phyloP scores from a whole-genome alignment of 768 basidiomycete genomes.

The Calocybe cyanea region DNA sequence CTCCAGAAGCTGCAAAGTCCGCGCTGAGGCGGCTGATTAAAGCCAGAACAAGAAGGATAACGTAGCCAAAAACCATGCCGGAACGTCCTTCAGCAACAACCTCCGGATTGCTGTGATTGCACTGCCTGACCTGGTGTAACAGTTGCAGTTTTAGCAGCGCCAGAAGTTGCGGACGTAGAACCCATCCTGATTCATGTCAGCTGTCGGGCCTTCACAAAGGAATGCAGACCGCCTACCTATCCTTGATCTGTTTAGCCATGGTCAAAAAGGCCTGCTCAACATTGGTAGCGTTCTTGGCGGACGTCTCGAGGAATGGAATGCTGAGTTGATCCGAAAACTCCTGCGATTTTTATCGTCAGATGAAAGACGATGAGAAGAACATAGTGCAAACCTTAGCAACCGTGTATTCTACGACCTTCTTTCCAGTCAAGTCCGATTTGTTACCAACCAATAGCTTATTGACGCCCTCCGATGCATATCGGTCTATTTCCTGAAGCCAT shows the following conservation, averaged over 20 bases:
- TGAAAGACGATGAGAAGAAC: background rate
- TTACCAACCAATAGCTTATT: slow-evolving; percentile 99
- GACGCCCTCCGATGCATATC: slow-evolving; percentile 96
- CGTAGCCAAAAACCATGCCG: background rate
- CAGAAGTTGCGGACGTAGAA: slow-evolving; percentile 69
- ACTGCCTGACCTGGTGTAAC: slow-evolving; percentile 84
- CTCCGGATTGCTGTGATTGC: slow-evolving; percentile 64
- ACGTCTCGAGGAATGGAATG: slow-evolving; percentile 96
- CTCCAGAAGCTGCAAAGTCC: slow-evolving; percentile 16
- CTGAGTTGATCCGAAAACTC: slow-evolving; percentile 94
- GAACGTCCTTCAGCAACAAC: slow-evolving; percentile 67
- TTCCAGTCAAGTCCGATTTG: slow-evolving; percentile 96
- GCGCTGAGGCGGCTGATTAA: slow-evolving; percentile 13
- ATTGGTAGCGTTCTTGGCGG: slow-evolving; percentile 98
- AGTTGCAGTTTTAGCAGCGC: slow-evolving; percentile 76
- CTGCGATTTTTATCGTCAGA: slow-evolving; percentile 30
- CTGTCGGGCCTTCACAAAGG: background rate
- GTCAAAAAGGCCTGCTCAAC: slow-evolving; percentile 99
- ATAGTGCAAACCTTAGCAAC: slow-evolving; percentile 65
- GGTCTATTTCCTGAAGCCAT: slow-evolving; percentile 90
- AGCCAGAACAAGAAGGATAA: background rate
- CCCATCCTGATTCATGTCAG: slow-evolving; percentile 63
- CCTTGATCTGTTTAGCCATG: slow-evolving; percentile 95
- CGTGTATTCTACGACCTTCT: slow-evolving; percentile 91
- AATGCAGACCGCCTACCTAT: slow-evolving; percentile 50